Conservation (phyloP, 176 grass and related monocot species). For the Triticum turgidum region DNA sequence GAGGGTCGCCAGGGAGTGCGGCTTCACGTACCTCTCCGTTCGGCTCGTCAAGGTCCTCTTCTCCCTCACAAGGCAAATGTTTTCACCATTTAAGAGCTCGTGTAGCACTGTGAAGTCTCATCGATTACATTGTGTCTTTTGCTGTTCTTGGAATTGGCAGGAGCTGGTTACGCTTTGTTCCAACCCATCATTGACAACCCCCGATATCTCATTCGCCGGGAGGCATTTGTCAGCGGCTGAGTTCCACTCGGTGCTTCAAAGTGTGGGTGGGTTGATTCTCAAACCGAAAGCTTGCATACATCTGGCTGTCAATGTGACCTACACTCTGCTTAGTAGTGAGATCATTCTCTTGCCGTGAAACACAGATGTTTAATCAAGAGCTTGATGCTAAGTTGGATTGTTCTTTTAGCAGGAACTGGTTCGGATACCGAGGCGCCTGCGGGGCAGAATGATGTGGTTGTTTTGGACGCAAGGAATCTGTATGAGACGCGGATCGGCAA, state of each 20-base stretch:
- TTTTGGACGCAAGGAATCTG: constrained; percentile 85
- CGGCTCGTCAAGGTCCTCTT: constrained; percentile 68
- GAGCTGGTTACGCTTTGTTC: constrained; percentile 85
- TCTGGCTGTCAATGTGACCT: background rate
- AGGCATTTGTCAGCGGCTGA: constrained; percentile 63
- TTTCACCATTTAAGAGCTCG: background rate
- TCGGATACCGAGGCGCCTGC: constrained; percentile 16
- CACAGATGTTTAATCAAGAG: background rate
- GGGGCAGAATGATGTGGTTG: constrained; percentile 50
- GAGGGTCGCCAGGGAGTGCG: constrained; percentile 67
- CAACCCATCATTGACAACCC: constrained; percentile 36
- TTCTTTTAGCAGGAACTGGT: constrained; percentile 11
- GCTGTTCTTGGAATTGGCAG: constrained; percentile 43
- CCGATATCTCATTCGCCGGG: constrained; percentile 60
- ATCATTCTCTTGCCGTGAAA: background rate
- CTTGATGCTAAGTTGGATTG: background rate
- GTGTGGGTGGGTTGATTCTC: constrained; percentile 44
- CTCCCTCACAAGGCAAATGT: background rate
- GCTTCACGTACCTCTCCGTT: constrained; percentile 79
- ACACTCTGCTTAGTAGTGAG: background rate
- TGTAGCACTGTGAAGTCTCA: background rate
- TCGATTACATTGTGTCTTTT: background rate
- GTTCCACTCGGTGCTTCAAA: constrained; percentile 74
- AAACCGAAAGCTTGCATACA: background rate
- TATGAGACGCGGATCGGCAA: constrained; percentile 94